Evolutionary conservation across 1,284 basidiomycete genomes (phyloP).

Genomic region (Boletellus deceptivus): DNA sequence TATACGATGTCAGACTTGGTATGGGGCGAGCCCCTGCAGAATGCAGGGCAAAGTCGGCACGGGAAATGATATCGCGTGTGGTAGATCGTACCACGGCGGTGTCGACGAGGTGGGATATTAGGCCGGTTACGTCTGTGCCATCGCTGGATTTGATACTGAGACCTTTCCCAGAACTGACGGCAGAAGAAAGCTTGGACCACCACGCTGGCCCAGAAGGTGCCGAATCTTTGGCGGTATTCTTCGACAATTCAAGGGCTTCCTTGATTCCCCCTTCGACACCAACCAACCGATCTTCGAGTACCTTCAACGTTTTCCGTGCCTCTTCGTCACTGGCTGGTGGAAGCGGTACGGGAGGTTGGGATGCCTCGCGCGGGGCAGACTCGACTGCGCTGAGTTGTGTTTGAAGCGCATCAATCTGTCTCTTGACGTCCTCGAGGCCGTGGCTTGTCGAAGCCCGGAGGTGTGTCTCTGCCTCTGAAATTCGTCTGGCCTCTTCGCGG

Average conservation of each 20-base stretch:
- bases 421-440: constrained; percentile 48
- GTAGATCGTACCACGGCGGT: constrained; percentile 58
- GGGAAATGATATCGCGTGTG: constrained; percentile 78
- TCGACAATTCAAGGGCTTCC: constrained; percentile 66
- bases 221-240: constrained; percentile 43
- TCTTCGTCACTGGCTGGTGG: constrained; percentile 48
- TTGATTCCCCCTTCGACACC: constrained; percentile 67
- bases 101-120: constrained; percentile 76
- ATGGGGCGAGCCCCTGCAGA: constrained; percentile 81
- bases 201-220: constrained; percentile 36
- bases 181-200: constrained; percentile 47
- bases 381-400: constrained; percentile 48
- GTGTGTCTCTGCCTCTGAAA: constrained; percentile 54
- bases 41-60: constrained; percentile 83
- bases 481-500: constrained; percentile 48
- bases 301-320: constrained; percentile 50
- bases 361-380: constrained; percentile 35
- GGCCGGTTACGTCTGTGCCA: constrained; percentile 70
- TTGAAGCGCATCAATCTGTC: constrained; percentile 55
- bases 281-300: constrained; percentile 61
- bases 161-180: constrained; percentile 41
- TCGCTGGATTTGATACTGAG: constrained; percentile 72
- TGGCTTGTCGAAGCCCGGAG: constrained; percentile 45
- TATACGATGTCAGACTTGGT: constrained; percentile 77
- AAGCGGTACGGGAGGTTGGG: constrained; percentile 8